Conservation (phyloP, 352 stramenopile species). For the Plasmopara halstedii region DNA sequence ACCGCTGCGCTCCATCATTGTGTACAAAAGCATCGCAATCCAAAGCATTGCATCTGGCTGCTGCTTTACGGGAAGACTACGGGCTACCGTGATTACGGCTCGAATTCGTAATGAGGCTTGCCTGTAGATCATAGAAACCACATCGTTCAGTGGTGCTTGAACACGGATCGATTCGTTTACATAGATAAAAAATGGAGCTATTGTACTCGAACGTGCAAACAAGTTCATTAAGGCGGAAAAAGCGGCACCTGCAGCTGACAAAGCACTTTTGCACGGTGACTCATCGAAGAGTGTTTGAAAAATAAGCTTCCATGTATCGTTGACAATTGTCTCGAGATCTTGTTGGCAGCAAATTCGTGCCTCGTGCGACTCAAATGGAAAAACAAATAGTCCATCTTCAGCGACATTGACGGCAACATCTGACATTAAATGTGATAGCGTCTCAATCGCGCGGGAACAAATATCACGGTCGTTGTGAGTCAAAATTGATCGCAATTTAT, state of each 20-base stretch:
- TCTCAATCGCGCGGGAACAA: constrained; percentile 47
- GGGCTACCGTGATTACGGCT: constrained; percentile 30
- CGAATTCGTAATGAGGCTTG: constrained; percentile 53
- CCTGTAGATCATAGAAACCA: constrained; percentile 57
- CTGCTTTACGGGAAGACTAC: constrained; percentile 43
- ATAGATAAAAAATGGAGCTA: constrained; percentile 23
- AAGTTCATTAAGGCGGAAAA: constrained; percentile 55
- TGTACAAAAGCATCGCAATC: constrained; percentile 69
- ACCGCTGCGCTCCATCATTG: constrained; percentile 77
- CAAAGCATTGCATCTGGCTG: constrained; percentile 55
- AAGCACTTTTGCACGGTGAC: constrained; percentile 6
- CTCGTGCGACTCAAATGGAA: constrained; percentile 81
- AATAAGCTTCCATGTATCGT: constrained; percentile 78
- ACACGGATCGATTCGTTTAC: constrained; percentile 16
- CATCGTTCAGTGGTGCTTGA: constrained; percentile 54
- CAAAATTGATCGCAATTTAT: constrained; percentile 59
- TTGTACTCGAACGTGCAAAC: constrained; percentile 39
- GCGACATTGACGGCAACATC: constrained; percentile 41
- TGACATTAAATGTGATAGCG: constrained; percentile 47
- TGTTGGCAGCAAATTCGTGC: constrained; percentile 73
- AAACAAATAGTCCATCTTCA: constrained; percentile 49
- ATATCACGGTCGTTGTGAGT: constrained; percentile 62
- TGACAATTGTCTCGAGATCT: constrained; percentile 65
- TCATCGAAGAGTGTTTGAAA: constrained; percentile 48
- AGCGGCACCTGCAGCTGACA: constrained; percentile 29